Percentiles rank a stretch among this genome's conserved stretches.
Conservation (phyloP, 2,329 filamentous ascomycete genomes). For the Pseudocercospora vitis region DNA sequence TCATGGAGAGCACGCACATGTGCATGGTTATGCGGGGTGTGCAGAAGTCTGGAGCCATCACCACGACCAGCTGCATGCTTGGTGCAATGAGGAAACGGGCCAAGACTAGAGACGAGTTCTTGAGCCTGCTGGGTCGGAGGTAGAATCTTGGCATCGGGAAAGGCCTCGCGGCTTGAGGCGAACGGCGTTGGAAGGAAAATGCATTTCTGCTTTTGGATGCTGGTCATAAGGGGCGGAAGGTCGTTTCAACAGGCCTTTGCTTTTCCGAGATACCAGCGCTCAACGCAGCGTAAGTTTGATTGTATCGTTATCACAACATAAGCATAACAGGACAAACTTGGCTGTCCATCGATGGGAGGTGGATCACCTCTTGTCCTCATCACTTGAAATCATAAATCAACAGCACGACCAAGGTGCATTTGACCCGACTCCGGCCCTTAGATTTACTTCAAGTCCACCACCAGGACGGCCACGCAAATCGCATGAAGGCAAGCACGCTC, state of each 20-base stretch:
- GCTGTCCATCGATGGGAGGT: no score
- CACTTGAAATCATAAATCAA: no score
- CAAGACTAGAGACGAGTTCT: constrained; percentile 93
- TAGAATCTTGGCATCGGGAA: constrained; percentile 1
- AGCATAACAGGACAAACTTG: no score
- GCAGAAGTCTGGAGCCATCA: constrained; percentile 81
- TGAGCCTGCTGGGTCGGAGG: constrained; percentile 61
- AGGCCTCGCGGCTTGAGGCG: not conserved
- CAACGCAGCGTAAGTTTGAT: constrained; percentile 38
- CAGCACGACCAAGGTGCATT: no score
- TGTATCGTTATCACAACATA: constrained; percentile 1
- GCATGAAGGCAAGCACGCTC: no score
- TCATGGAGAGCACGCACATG: constrained; percentile 94
- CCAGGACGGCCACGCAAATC: no score
- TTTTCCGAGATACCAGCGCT: constrained; percentile 37
- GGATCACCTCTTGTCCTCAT: no score
- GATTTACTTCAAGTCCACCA: no score
- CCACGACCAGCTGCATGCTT: constrained; percentile 96
- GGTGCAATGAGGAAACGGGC: constrained; percentile 89
- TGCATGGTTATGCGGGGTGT: constrained; percentile 99
- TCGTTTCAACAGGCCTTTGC: constrained; percentile 36
- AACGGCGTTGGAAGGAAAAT: constrained; percentile 10
- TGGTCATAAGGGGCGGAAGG: constrained; percentile 23
- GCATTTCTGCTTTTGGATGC: not conserved
- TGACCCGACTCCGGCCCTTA: no score